These are phyloP conservation scores for Pulveroboletus sp. DNA, from an alignment of 768 basidiomycete species.

Conservation along the genomic window DNA sequence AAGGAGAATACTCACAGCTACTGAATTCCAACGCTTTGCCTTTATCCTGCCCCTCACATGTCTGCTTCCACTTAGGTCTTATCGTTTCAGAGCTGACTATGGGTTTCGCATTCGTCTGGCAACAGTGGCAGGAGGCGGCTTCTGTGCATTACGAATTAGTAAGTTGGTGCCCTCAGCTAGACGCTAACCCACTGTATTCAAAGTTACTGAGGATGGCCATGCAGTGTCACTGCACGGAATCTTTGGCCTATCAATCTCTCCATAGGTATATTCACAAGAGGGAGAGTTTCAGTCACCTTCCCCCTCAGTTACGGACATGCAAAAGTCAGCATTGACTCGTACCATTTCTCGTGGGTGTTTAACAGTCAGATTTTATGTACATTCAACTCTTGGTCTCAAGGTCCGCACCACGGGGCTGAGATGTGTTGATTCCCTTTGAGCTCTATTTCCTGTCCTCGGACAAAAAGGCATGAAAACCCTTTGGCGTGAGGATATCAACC, in stretches of 20 bases:
- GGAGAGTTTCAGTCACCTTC: slow-evolving; percentile 22
- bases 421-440: slow-evolving; percentile 52
- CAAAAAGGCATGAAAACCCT: slow-evolving; percentile 50
- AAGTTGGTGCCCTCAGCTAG: background rate
- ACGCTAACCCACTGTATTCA: slow-evolving; percentile 36
- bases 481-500: slow-evolving; percentile 47
- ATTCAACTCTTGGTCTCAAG: slow-evolving; percentile 54
- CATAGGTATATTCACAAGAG: slow-evolving; percentile 38
- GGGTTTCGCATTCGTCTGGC: background rate
- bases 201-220: slow-evolving; percentile 51
- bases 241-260: slow-evolving; percentile 59
- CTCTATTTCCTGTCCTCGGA: slow-evolving; percentile 45
- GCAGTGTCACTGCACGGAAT: slow-evolving; percentile 61
- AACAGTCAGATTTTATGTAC: background rate
- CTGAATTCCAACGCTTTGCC: slow-evolving; percentile 1
- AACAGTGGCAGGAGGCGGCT: background rate
- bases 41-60: slow-evolving; percentile 3
- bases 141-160: slow-evolving; percentile 4
- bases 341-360: background rate
- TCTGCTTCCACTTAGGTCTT: slow-evolving; percentile 6
- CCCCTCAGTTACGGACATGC: slow-evolving; percentile 36
- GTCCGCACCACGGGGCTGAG: slow-evolving; percentile 50
- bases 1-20: slow-evolving; percentile 9
- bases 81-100: slow-evolving; percentile 11
- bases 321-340: slow-evolving; percentile 47